These are phyloP conservation scores for Penium margaritaceum DNA, from an alignment of 139 green algal species.

Conservation along the genomic window DNA sequence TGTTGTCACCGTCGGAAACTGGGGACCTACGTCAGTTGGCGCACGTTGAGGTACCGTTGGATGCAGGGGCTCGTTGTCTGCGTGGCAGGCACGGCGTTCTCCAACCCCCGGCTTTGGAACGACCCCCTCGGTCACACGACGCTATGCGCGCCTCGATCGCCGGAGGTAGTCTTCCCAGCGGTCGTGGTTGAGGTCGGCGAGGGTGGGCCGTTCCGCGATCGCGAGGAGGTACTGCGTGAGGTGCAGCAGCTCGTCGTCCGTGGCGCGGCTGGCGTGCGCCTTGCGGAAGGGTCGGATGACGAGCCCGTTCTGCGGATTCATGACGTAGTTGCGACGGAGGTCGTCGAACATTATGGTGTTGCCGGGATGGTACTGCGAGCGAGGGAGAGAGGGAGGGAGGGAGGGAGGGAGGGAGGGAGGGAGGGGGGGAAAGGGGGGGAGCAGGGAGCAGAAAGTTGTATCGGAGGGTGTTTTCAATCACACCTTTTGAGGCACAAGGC, in stretches of 20 bases:
- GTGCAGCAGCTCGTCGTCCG: constrained; percentile 76
- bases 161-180: constrained; percentile 59
- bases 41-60: too few relatives aligned
- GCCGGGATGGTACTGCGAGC: constrained; percentile 26
- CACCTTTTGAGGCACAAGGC: too few relatives aligned
- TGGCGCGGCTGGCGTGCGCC: constrained; percentile 62
- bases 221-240: constrained; percentile 72
- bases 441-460: constrained; percentile 2
- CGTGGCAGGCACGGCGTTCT: too few relatives aligned
- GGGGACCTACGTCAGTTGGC: too few relatives aligned
- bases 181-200: constrained; percentile 66
- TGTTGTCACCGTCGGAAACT: too few relatives aligned
- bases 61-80: too few relatives aligned
- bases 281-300: constrained; percentile 78
- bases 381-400: background rate
- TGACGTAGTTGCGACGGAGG: constrained; percentile 84
- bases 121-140: too few relatives aligned
- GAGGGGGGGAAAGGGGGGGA: background rate
- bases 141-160: too few relatives aligned
- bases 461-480: too few relatives aligned
- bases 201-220: constrained; percentile 59
- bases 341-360: constrained; percentile 98
- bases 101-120: too few relatives aligned
- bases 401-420: background rate
- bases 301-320: constrained; percentile 87